These are phyloP conservation scores for Gossypium bickii DNA, from an alignment of 345 rosid species.

Conservation along the genomic window DNA sequence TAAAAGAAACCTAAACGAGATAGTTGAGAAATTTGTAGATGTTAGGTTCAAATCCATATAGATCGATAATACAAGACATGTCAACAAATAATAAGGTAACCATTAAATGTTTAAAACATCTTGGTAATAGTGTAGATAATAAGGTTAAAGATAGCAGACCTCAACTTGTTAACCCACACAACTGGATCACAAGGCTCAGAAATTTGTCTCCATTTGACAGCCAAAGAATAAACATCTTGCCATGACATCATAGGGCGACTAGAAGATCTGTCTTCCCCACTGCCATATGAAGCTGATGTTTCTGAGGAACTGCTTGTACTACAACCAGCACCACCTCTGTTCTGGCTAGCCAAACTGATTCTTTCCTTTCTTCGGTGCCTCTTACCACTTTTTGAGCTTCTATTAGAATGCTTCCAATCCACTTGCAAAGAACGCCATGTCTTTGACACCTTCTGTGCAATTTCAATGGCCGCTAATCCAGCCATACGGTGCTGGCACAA, in stretches of 20 bases:
- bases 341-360: slow-evolving; percentile 67
- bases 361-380: slow-evolving; percentile 65
- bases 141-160: slow-evolving; percentile 35
- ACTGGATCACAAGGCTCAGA: slow-evolving; percentile 99
- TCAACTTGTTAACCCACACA: slow-evolving; percentile 92
- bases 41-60: background rate
- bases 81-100: background rate
- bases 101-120: slow-evolving; percentile 9
- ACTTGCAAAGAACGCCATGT: slow-evolving; percentile 80
- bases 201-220: slow-evolving; percentile 97
- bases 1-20: background rate
- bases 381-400: slow-evolving; percentile 59
- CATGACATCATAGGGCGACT: slow-evolving; percentile 58
- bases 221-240: slow-evolving; percentile 78
- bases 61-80: background rate
- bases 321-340: slow-evolving; percentile 94
- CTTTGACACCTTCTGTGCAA: slow-evolving; percentile 87
- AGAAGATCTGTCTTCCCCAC: slow-evolving; percentile 62
- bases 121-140: slow-evolving; percentile 5
- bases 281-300: slow-evolving; percentile 55
- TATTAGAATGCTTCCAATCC: slow-evolving; percentile 69
- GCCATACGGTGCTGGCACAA: slow-evolving; percentile 92
- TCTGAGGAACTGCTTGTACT: slow-evolving; percentile 79
- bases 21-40: background rate
- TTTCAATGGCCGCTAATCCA: slow-evolving; percentile 85